These are phyloP conservation scores for Boechera stricta DNA, from an alignment of 345 rosid species.

Conservation along the genomic window DNA sequence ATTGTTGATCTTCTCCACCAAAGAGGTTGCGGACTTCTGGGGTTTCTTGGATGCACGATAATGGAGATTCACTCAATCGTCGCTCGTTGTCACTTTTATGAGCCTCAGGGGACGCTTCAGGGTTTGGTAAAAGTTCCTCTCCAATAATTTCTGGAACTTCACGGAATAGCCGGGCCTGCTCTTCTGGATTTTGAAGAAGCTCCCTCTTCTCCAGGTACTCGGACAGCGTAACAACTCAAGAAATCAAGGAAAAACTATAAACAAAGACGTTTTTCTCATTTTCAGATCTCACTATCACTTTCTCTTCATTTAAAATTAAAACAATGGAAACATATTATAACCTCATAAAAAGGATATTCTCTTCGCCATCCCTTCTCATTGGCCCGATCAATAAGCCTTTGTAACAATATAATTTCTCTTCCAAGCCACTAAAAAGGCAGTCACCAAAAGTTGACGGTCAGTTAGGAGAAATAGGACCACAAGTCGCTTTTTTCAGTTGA, in stretches of 20 bases:
- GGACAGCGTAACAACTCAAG: constrained; percentile 54
- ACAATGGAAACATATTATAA: constrained; percentile 1
- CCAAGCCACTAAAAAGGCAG: constrained; percentile 65
- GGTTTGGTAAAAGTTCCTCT: constrained; percentile 57
- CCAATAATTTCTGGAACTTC: constrained; percentile 72
- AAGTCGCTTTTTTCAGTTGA: background rate
- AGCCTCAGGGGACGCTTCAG: constrained; percentile 39
- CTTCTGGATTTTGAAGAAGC: constrained; percentile 70
- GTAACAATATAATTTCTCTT: constrained; percentile 61
- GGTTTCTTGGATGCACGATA: constrained; percentile 42
- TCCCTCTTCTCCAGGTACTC: constrained; percentile 79
- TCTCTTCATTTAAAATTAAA: constrained; percentile 17
- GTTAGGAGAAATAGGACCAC: constrained; percentile 28
- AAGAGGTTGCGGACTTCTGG: constrained; percentile 33
- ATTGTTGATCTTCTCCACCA: constrained; percentile 42
- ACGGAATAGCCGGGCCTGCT: constrained; percentile 61
- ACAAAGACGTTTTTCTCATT: background rate
- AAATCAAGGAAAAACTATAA: constrained; percentile 60
- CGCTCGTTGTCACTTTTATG: constrained; percentile 35
- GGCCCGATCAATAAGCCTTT: constrained; percentile 69
- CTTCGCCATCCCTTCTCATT: constrained; percentile 92
- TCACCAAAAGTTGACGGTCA: constrained; percentile 30
- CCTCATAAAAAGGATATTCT: constrained; percentile 78
- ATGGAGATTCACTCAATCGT: constrained; percentile 33
- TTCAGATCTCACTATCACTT: constrained; percentile 13